Percentiles rank a stretch among this genome's conserved stretches.
Conservation (phyloP, 2,329 filamentous ascomycete genomes). For the Drechslera avenae region DNA sequence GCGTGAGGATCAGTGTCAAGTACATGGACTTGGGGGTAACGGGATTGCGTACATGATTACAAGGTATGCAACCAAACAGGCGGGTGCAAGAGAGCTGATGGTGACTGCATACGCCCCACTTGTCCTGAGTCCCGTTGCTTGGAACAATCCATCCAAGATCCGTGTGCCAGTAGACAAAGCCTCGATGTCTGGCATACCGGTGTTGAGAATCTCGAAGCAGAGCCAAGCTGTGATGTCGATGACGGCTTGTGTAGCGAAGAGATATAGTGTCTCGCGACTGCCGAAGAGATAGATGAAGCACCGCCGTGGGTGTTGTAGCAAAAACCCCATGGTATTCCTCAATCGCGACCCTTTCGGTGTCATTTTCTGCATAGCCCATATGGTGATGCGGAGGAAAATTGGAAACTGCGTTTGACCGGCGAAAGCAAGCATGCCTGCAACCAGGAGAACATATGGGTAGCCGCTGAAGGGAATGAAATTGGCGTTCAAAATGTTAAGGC, state of each 20-base stretch:
- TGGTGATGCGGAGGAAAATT: slow-evolving; percentile 61
- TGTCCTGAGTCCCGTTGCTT: slow-evolving; percentile 64
- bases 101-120: slow-evolving; percentile 70
- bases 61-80: slow-evolving; percentile 64
- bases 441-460: slow-evolving; percentile 53
- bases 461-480: slow-evolving; percentile 66
- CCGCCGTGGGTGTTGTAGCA: slow-evolving; percentile 66
- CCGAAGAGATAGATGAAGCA: slow-evolving; percentile 71
- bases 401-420: slow-evolving; percentile 64
- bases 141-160: slow-evolving; percentile 68
- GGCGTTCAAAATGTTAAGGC: slow-evolving; percentile 61
- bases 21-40: too few relatives aligned
- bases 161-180: slow-evolving; percentile 59
- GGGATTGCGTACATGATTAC: slow-evolving; percentile 62
- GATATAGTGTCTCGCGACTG: slow-evolving; percentile 67
- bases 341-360: slow-evolving; percentile 48
- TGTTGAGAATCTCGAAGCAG: slow-evolving; percentile 68
- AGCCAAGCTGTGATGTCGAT: slow-evolving; percentile 70
- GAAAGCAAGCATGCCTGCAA: slow-evolving; percentile 56
- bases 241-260: slow-evolving; percentile 64
- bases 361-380: slow-evolving; percentile 62
- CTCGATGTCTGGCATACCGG: slow-evolving; percentile 63
- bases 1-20: too few relatives aligned
- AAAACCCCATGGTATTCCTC: slow-evolving; percentile 59
- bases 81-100: slow-evolving; percentile 61